These are phyloP conservation scores for Plasmodium sp. DNA, from an alignment of 169 alveolate genomes.

Conservation along the genomic window DNA sequence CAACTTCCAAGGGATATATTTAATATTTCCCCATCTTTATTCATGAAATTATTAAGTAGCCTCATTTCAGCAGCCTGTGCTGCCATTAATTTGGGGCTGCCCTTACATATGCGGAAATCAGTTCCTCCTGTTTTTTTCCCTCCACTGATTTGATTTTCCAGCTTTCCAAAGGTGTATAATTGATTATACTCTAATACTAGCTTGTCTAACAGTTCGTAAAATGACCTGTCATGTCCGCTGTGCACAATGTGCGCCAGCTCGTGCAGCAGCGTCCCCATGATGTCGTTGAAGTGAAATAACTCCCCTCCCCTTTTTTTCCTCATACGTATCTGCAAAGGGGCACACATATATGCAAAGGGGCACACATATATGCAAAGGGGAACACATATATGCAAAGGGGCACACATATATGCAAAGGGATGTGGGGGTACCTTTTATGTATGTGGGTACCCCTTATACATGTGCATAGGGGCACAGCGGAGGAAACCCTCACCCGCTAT, in stretches of 20 bases:
- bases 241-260: conserved; percentile 62
- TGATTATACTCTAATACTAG: conserved; percentile 49
- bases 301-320: conserved; percentile 37
- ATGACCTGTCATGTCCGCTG: conserved; percentile 30
- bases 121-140: neutral
- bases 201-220: conserved; percentile 45
- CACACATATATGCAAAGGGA: conserved; percentile 15
- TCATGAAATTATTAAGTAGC: conserved; percentile 55
- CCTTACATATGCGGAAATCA: neutral
- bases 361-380: conserved; percentile 19
- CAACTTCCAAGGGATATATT: conserved; percentile 64
- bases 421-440: neutral
- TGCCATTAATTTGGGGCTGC: conserved; percentile 43
- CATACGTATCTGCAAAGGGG: conserved; percentile 26
- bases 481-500: neutral
- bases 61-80: conserved; percentile 74
- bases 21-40: conserved; percentile 51
- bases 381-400: neutral
- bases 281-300: conserved; percentile 53
- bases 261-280: conserved; percentile 59
- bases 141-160: neutral
- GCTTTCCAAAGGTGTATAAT: conserved; percentile 26
- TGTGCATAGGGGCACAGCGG: neutral
- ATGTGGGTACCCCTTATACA: neutral
- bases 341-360: neutral